phyloP scores from a whole-genome alignment of 768 basidiomycete genomes.

The Psilocybe cyanescens region DNA sequence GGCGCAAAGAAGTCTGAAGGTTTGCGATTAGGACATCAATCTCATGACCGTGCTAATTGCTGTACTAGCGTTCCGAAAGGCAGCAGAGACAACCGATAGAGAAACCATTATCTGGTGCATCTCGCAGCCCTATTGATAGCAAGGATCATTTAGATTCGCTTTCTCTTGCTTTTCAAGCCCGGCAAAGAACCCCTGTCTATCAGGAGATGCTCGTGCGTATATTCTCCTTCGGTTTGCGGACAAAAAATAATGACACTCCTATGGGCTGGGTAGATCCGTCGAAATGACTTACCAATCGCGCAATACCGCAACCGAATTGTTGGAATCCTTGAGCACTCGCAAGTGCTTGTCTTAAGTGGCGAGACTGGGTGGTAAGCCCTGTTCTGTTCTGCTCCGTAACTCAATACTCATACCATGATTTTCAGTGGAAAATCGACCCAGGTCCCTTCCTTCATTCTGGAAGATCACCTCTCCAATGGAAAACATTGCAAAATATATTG shows the following conservation, averaged over 20 bases:
- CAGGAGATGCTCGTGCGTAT: conserved; percentile 85
- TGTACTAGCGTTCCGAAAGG: conserved; percentile 16
- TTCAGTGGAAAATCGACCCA: conserved; percentile 95
- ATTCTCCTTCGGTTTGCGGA: not conserved
- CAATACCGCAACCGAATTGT: conserved; percentile 77
- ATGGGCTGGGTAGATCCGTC: conserved; percentile 58
- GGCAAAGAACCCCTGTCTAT: conserved; percentile 68
- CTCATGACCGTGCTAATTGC: not conserved
- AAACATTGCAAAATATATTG: conserved; percentile 89
- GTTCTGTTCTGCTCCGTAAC: not conserved
- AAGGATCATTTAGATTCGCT: conserved; percentile 51
- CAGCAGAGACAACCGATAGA: conserved; percentile 18
- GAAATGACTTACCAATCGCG: conserved; percentile 86
- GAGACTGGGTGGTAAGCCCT: conserved; percentile 45
- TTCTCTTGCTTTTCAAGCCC: conserved; percentile 54
- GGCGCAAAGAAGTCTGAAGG: conserved; percentile 48
- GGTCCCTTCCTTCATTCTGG: conserved; percentile 91
- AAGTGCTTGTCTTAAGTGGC: conserved; percentile 81
- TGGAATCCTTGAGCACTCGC: conserved; percentile 67
- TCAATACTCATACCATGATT: conserved; percentile 4
- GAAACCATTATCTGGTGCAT: conserved; percentile 3
- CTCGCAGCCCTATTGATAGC: conserved; percentile 7
- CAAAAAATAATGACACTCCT: conserved; percentile 3
- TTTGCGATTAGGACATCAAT: conserved; percentile 14
- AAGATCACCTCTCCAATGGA: conserved; percentile 83